These are phyloP conservation scores for Mycena olivaceomarginata DNA, from an alignment of 768 basidiomycete genomes.

Conservation along the genomic window DNA sequence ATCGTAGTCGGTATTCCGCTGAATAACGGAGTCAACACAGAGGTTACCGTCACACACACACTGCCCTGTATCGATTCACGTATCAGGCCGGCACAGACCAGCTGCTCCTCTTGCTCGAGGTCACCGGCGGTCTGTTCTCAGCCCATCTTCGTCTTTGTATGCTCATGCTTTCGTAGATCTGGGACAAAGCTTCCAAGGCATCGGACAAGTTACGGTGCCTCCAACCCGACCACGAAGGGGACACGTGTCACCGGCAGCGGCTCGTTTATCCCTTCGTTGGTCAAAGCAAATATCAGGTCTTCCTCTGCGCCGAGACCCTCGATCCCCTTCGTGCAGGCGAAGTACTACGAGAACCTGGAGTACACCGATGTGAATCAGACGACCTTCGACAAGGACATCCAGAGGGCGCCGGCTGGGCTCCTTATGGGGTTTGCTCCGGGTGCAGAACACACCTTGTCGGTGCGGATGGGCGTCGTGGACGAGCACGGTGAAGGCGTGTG, in stretches of 20 bases:
- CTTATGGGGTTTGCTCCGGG: conserved; percentile 48
- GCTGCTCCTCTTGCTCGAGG: conserved; percentile 43
- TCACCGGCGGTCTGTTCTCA: conserved; percentile 28
- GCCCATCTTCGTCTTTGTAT: background rate
- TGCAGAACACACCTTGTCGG: conserved; percentile 52
- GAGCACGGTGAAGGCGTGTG: conserved; percentile 63
- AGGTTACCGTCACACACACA: conserved; percentile 67
- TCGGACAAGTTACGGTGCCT: conserved; percentile 26
- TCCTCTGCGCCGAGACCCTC: conserved; percentile 39
- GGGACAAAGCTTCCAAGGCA: conserved; percentile 28
- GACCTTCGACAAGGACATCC: conserved; percentile 25
- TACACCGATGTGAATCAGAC: conserved; percentile 22
- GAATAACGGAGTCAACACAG: conserved; percentile 64
- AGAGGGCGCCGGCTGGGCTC: conserved; percentile 33
- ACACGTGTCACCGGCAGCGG: conserved; percentile 39
- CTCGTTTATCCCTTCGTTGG: conserved; percentile 35
- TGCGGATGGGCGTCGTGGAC: conserved; percentile 66
- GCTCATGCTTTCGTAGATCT: conserved; percentile 11
- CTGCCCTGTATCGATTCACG: conserved; percentile 65
- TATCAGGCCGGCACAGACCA: conserved; percentile 60
- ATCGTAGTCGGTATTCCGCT: conserved; percentile 49
- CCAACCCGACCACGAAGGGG: conserved; percentile 27
- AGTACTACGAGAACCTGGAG: conserved; percentile 31
- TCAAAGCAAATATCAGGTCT: conserved; percentile 32
- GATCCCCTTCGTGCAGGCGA: conserved; percentile 27